Evolutionary conservation across 2,329 filamentous ascomycete genomes (phyloP).

Genomic region (Orbilia brochopaga): DNA sequence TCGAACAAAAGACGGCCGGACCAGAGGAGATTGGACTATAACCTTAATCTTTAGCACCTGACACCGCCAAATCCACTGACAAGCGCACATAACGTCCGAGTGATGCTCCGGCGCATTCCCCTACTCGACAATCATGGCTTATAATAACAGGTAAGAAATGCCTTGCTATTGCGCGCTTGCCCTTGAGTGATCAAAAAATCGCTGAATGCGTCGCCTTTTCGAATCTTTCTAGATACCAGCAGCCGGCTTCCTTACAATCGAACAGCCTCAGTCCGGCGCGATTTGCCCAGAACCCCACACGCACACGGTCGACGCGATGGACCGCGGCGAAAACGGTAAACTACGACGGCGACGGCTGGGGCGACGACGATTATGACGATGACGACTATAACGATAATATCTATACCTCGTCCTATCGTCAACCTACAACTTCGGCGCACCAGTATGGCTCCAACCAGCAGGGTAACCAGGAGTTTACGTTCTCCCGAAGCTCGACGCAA

Average conservation of each 20-base stretch:
- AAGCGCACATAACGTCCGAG: background rate
- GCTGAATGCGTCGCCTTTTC: background rate
- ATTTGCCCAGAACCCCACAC: slow-evolving; percentile 42
- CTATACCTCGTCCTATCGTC: slow-evolving; percentile 29
- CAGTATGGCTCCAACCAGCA: slow-evolving; percentile 17
- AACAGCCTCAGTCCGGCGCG: slow-evolving; percentile 40
- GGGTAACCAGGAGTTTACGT: slow-evolving; percentile 12
- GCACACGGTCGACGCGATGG: slow-evolving; percentile 42
- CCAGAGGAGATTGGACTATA: background rate
- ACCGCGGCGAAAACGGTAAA: slow-evolving; percentile 38
- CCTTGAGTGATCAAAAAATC: background rate
- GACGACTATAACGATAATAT: slow-evolving; percentile 33
- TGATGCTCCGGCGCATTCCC: slow-evolving; percentile 10
- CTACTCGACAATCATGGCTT: slow-evolving; percentile 21
- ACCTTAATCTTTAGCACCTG: background rate
- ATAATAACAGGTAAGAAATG: slow-evolving; percentile 38
- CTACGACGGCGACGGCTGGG: slow-evolving; percentile 48
- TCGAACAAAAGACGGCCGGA: background rate
- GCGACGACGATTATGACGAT: slow-evolving; percentile 30
- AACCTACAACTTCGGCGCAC: background rate
- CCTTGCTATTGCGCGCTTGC: background rate
- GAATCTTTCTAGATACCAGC: slow-evolving; percentile 22
- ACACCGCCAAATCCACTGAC: background rate
- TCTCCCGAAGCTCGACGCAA: slow-evolving; percentile 37
- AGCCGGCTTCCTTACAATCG: slow-evolving; percentile 16